These are phyloP conservation scores for Coniophora puteana DNA, from an alignment of 1,284 basidiomycete species.

Conservation along the genomic window DNA sequence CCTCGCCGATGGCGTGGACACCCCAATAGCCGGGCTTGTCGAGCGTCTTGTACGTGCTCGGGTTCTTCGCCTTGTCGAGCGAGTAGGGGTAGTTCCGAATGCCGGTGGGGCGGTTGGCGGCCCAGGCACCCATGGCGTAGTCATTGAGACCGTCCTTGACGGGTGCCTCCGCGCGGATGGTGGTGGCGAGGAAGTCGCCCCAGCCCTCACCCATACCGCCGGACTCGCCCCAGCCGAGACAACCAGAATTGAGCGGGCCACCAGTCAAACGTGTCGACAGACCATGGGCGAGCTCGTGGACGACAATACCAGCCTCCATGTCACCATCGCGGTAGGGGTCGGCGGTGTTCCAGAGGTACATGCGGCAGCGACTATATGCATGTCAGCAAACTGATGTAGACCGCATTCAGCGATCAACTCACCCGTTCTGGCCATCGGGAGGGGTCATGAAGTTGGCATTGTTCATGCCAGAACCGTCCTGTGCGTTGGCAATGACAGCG, in stretches of 20 bases:
- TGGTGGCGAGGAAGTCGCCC: conserved; percentile 87
- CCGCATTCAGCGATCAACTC: conserved; percentile 7
- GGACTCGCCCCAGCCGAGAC: conserved; percentile 92
- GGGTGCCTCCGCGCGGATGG: conserved; percentile 69
- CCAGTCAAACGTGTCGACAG: conserved; percentile 92
- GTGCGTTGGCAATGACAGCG: conserved; percentile 91
- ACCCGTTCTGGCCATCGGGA: conserved; percentile 62
- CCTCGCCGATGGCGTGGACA: conserved; percentile 90
- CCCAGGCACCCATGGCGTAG: conserved; percentile 94
- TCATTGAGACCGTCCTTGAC: conserved; percentile 81
- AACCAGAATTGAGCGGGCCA: conserved; percentile 89
- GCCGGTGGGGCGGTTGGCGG: conserved; percentile 72
- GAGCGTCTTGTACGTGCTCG: conserved; percentile 93
- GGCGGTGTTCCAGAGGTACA: conserved; percentile 95
- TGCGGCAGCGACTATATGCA: conserved; percentile 82
- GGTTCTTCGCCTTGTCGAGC: conserved; percentile 78
- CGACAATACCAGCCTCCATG: conserved; percentile 91
- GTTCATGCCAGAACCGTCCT: conserved; percentile 92
- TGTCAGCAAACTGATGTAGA: conserved; percentile 25
- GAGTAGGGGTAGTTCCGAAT: conserved; percentile 91
- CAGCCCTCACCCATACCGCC: conserved; percentile 97
- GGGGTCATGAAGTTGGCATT: conserved; percentile 86
- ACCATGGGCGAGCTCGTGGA: conserved; percentile 88
- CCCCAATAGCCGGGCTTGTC: conserved; percentile 92
- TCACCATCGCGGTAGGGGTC: conserved; percentile 92